Percentiles rank a stretch among this genome's conserved stretches.
Conservation (phyloP, 2,329 filamentous ascomycete species). For the Fusarium luffae region DNA sequence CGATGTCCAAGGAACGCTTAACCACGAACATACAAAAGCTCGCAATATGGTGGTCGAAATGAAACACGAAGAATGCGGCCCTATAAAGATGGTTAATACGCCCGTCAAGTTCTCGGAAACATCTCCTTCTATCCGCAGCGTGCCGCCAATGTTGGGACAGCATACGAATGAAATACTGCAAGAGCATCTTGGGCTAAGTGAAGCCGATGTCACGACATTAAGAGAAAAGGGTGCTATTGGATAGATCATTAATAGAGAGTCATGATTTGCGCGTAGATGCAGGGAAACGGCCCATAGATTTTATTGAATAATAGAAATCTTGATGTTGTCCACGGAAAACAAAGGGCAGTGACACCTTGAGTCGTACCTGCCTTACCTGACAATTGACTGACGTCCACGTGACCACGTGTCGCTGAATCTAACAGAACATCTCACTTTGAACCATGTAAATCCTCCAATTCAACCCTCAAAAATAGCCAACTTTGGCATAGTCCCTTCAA, state of each 20-base stretch:
- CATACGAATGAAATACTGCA: conserved; percentile 83
- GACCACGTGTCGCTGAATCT: conserved; percentile 29
- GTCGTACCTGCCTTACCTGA: neutral
- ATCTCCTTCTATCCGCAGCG: conserved; percentile 77
- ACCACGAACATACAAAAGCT: conserved; percentile 85
- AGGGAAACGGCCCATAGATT: neutral
- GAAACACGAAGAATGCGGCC: conserved; percentile 83
- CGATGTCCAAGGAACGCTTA: conserved; percentile 85
- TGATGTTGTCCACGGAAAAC: neutral
- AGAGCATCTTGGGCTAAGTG: conserved; percentile 69
- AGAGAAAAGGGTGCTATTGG: conserved; percentile 74
- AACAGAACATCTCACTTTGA: conserved; percentile 23
- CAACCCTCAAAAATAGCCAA: conserved; percentile 12
- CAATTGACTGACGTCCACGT: conserved; percentile 14
- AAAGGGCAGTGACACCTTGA: neutral
- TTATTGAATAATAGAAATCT: neutral
- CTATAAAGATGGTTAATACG: conserved; percentile 90
- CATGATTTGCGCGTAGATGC: neutral
- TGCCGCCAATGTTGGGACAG: conserved; percentile 87
- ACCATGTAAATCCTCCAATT: conserved; percentile 22
- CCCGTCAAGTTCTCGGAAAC: conserved; percentile 94
- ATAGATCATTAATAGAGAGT: conserved; percentile 48
- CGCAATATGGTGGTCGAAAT: conserved; percentile 91
- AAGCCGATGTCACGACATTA: conserved; percentile 69
- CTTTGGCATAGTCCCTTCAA: neutral